Percentiles rank a stretch among this genome's conserved stretches.
These are phyloP conservation scores for Ophiostoma sp. DNA, from an alignment of 2,329 filamentous ascomycete genomes.

Conservation along the genomic window DNA sequence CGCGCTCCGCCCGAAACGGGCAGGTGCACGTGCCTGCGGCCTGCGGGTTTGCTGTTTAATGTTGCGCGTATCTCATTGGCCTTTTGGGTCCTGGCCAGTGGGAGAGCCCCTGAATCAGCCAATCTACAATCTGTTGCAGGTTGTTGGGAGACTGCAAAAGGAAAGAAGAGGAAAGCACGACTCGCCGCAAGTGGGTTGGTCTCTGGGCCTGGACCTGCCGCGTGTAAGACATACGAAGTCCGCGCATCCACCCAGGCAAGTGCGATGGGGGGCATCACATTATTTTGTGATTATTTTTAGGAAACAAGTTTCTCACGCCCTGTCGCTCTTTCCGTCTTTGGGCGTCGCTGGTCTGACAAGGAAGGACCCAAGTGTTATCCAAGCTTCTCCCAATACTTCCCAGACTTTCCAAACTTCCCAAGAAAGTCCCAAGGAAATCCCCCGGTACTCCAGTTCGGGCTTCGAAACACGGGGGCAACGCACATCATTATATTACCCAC, in stretches of 20 bases:
- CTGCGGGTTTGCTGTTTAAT: neutral
- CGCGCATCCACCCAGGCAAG: neutral
- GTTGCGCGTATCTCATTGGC: neutral
- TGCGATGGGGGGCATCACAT: neutral
- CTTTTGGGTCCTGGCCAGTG: neutral
- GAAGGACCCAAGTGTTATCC: neutral
- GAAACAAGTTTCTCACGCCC: slow-evolving; percentile 8
- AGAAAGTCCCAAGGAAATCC: slow-evolving; percentile 8
- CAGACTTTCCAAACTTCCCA: neutral
- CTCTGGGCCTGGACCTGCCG: neutral
- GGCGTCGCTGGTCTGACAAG: neutral
- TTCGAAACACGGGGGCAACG: slow-evolving; percentile 26
- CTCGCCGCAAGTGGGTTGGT: slow-evolving; percentile 13
- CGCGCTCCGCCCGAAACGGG: neutral
- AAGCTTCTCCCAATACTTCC: neutral
- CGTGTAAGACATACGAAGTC: slow-evolving; percentile 10
- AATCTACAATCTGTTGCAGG: slow-evolving; percentile 1
- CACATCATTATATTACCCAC: slow-evolving; percentile 24
- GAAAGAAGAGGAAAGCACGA: neutral
- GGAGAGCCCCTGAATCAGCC: slow-evolving; percentile 18
- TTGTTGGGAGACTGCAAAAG: neutral
- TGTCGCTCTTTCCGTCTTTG: slow-evolving; percentile 2
- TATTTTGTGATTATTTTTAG: slow-evolving; percentile 3
- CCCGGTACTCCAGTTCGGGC: slow-evolving; percentile 14
- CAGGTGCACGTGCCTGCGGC: neutral